phyloP scores from a whole-genome alignment of 345 rosid genomes.

The Eucalyptus tenuipes region DNA sequence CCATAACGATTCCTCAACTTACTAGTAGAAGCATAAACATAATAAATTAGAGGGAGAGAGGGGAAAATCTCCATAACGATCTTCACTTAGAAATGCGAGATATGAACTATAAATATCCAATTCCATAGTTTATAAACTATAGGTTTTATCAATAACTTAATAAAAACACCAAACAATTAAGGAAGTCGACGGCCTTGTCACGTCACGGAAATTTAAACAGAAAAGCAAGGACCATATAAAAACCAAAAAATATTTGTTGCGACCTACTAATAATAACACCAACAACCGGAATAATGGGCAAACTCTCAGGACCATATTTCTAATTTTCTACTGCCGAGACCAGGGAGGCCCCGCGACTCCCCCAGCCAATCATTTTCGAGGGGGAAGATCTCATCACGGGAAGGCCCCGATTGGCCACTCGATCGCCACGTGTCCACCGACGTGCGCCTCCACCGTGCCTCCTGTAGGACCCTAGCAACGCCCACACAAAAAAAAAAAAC shows the following conservation, averaged over 20 bases:
- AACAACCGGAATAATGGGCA: background rate
- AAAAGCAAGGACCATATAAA: background rate
- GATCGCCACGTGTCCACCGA: background rate
- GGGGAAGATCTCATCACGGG: background rate
- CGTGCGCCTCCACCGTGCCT: background rate
- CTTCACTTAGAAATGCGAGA: background rate
- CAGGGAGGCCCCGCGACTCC: background rate
- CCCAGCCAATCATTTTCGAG: background rate
- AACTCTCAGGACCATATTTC: background rate
- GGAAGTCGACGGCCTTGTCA: background rate
- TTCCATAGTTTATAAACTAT: background rate
- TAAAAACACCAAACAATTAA: background rate
- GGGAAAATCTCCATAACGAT: background rate
- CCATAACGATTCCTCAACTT: background rate
- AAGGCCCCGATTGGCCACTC: background rate
- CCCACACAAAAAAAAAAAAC: background rate
- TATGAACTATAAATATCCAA: background rate
- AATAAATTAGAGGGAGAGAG: background rate
- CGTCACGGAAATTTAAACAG: background rate
- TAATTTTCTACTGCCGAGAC: background rate
- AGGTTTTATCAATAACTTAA: background rate
- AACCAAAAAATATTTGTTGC: background rate
- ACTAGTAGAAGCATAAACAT: background rate
- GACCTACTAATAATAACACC: background rate
- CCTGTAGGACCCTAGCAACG: background rate